A percentile compares a stretch with the other conserved stretches of the same genome.
These are phyloP conservation scores for Albugo laibachii DNA, from an alignment of 352 stramenopile species.

Conservation along the genomic window DNA sequence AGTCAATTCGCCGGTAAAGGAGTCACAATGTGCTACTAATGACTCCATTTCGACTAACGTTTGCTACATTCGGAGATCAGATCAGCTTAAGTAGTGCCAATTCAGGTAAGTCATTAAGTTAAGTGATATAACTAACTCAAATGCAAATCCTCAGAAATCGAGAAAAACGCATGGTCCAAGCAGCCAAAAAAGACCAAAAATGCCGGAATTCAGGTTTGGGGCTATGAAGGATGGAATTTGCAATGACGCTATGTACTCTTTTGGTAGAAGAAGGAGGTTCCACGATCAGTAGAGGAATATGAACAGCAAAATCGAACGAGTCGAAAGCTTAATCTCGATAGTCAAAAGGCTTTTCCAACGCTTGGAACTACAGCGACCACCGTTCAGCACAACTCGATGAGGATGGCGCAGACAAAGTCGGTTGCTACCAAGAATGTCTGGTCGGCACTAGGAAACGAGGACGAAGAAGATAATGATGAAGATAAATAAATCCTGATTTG, in stretches of 20 bases:
- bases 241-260: too few relatives aligned
- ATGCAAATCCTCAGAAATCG: conserved; percentile 2
- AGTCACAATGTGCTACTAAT: conserved; percentile 13
- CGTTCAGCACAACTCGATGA: conserved; percentile 27
- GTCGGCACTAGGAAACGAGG: conserved; percentile 35
- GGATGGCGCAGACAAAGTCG: conserved; percentile 27
- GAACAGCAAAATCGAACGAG: conserved; percentile 41
- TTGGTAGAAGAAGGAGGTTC: conserved; percentile 27
- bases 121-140: too few relatives aligned
- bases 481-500: not conserved
- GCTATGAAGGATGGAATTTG: too few relatives aligned
- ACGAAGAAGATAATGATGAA: conserved; percentile 23
- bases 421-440: conserved; percentile 60
- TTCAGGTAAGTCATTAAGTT: too few relatives aligned
- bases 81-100: too few relatives aligned
- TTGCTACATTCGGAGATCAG: too few relatives aligned
- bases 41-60: too few relatives aligned
- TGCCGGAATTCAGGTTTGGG: not conserved
- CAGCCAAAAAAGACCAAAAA: conserved; percentile 77
- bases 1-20: conserved; percentile 13
- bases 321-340: conserved; percentile 41
- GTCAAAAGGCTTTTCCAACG: conserved; percentile 57
- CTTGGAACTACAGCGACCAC: conserved; percentile 23
- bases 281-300: conserved; percentile 43
- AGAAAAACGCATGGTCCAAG: conserved; percentile 57